Evolutionary conservation across 164 flowering plant species (phyloP), one percentile per base, ranked within the genome.

Genomic region (Umbilicus rupestris): DNA sequence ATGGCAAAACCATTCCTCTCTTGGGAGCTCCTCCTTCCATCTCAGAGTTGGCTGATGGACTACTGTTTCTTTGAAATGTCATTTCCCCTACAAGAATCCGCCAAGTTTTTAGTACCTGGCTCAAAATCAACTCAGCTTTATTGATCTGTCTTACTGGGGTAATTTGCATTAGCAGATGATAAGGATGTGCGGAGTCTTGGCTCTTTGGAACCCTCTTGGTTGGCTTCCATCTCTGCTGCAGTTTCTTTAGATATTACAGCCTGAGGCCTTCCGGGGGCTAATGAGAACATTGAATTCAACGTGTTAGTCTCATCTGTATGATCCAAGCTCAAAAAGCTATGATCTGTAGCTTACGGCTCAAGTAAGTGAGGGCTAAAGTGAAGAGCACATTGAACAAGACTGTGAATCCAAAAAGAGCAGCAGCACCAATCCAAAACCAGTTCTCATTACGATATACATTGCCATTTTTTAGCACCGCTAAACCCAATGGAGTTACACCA

Each of bases 1-100:
- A 93, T 14, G 98, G 98, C 42, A 93, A 83, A 68, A 90, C 86
- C 98, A 93, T 93, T 73, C 98, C 97, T 84, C 82, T 84, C 80
- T 85, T 86, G 10, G 94, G 82, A 64, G 85, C 83, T 63, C 86
- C 83, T 63, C 86, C 83, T 11, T 85, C 95, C 26, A 69, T 72
- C 3, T 84, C 84, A 8, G 73, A 72, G 42, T 72, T 81, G 37
- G 79, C 58, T 66, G 68, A 71, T 55, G 88, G 85, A 72, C 81
- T 78, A 72, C 81, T 78, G 78, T 82, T 79, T 72, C 82, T 69
- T 55, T 57, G 74, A 3, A 87, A 70, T 29, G 72, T 74, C 86
- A 86, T 78, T 79, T 83, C 96, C 68, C 86, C 97, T 93, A 71
- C 59, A 66, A 70, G n/a, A 58, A 47, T 31, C 45, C 41, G n/a